Evolutionary conservation across 208 protist species (phyloP).

Genomic region (Phytomonas sp.): DNA sequence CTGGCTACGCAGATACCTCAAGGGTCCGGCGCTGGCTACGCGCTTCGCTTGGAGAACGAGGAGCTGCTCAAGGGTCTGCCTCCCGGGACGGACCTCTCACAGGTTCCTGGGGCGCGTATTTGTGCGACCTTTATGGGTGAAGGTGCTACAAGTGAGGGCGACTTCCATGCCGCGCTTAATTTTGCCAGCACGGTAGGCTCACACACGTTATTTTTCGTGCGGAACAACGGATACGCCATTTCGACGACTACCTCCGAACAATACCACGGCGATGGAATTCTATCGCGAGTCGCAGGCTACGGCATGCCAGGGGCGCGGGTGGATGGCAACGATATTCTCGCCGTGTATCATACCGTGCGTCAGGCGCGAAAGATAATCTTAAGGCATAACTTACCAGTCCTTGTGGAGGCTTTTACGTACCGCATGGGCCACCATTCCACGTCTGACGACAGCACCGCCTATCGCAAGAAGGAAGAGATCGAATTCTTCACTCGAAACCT

Average conservation of each 20-base stretch:
- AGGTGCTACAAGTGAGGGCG: conserved; percentile 94
- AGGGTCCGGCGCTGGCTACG: conserved; percentile 91
- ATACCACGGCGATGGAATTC: conserved; percentile 93
- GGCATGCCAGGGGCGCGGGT: conserved; percentile 89
- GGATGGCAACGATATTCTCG: conserved; percentile 95
- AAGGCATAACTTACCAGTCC: conserved; percentile 67
- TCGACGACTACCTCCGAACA: conserved; percentile 93
- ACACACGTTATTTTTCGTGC: conserved; percentile 93
- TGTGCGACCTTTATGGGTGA: conserved; percentile 95
- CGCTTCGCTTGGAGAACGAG: conserved; percentile 84
- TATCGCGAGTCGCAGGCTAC: conserved; percentile 72
- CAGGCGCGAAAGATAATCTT: conserved; percentile 82
- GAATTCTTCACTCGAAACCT: conserved; percentile 36
- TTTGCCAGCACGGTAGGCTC: conserved; percentile 90
- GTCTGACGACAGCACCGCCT: conserved; percentile 91
- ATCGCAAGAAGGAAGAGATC: conserved; percentile 67
- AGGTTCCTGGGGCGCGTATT: conserved; percentile 35
- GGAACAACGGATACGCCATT: conserved; percentile 95
- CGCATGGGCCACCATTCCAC: conserved; percentile 93
- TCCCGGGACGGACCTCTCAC: conserved; percentile 16
- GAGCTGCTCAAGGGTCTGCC: conserved; percentile 20
- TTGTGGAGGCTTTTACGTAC: conserved; percentile 97
- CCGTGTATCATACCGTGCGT: conserved; percentile 88
- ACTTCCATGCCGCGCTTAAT: conserved; percentile 96
- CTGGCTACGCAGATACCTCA: conserved; percentile 96